Evolutionary conservation across 1,284 basidiomycete species (phyloP).

Genomic region (Lentinus polychrous): DNA sequence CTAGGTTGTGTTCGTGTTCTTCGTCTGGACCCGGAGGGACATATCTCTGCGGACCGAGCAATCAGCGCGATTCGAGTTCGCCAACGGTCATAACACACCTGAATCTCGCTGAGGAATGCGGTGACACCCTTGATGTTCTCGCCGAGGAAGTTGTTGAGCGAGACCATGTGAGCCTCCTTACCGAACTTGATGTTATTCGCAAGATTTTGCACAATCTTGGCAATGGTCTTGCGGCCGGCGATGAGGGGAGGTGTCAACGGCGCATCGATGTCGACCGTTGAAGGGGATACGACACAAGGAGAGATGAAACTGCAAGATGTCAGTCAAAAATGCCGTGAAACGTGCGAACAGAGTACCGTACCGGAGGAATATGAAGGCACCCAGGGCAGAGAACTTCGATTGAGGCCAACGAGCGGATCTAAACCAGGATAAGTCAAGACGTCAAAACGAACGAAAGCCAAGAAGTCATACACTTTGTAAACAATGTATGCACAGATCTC

Average conservation of each 20-base stretch:
- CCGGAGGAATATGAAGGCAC: conserved; percentile 89
- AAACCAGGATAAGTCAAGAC: neutral
- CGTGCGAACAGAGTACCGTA: conserved; percentile 23
- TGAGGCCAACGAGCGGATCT: conserved; percentile 73
- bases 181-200: conserved; percentile 92
- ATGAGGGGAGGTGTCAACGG: conserved; percentile 62
- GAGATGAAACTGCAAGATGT: conserved; percentile 56
- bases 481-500: conserved; percentile 85
- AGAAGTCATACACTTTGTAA: conserved; percentile 64
- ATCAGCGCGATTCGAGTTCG: neutral
- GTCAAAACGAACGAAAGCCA: neutral
- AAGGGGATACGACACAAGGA: conserved; percentile 83
- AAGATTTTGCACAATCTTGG: conserved; percentile 87
- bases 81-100: conserved; percentile 39
- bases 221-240: conserved; percentile 77
- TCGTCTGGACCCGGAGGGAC: conserved; percentile 41
- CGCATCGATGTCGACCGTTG: conserved; percentile 76
- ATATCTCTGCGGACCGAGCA: conserved; percentile 41
- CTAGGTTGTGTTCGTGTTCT: conserved; percentile 64
- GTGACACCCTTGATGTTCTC: conserved; percentile 78
- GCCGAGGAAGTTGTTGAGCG: conserved; percentile 73
- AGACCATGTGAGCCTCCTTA: conserved; percentile 81
- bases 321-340: conserved; percentile 4
- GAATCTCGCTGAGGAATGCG: conserved; percentile 75
- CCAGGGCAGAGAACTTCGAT: conserved; percentile 79